Conservation (phyloP, 306 rosid genomes). For the Fragaria iinumae region DNA sequence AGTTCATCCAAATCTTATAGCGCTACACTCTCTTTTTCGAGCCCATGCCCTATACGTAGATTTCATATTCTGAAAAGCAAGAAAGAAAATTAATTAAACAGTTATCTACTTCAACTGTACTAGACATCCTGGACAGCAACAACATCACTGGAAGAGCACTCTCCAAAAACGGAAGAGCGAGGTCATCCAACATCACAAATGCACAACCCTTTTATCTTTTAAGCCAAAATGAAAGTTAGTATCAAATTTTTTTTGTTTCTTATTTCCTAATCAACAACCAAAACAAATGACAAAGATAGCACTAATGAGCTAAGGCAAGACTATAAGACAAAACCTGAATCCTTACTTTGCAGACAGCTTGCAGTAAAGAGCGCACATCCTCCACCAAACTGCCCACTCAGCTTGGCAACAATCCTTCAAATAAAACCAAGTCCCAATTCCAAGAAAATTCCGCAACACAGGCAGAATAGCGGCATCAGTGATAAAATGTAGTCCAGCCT, state of each 20-base stretch:
- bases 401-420: background rate
- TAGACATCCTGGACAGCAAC: background rate
- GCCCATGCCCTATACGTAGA: slow-evolving; percentile 79
- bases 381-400: background rate
- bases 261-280: background rate
- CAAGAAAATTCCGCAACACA: background rate
- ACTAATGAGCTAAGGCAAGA: no score
- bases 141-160: background rate
- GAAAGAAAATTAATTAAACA: background rate
- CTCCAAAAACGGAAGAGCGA: background rate
- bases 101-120: slow-evolving; percentile 4
- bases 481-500: background rate
- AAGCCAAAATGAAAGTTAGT: no score
- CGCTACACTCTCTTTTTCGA: slow-evolving; percentile 50
- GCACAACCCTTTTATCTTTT: background rate
- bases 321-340: no score
- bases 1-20: slow-evolving; percentile 54
- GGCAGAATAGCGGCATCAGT: background rate
- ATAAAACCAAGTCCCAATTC: background rate
- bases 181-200: background rate
- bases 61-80: slow-evolving; percentile 70
- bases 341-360: no score
- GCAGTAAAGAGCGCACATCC: background rate
- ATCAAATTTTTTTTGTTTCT: background rate
- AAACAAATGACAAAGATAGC: background rate